A percentile compares a stretch with the other conserved stretches of the same genome.
phyloP scores from a whole-genome alignment of 2,329 filamentous ascomycete genomes.

The Phoma herbarum region DNA sequence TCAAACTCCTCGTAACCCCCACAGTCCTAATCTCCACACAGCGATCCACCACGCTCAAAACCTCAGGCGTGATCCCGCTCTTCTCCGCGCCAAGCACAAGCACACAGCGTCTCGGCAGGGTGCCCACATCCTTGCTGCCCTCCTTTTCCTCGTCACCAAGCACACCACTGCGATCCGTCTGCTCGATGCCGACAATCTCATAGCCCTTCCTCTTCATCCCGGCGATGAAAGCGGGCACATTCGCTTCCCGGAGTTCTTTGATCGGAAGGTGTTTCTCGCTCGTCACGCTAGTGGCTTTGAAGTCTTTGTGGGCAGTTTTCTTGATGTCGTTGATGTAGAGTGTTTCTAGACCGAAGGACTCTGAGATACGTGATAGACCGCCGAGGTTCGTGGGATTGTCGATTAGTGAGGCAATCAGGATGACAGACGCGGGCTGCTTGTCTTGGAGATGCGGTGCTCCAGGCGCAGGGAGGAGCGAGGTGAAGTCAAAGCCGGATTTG shows the following conservation, averaged over 20 bases:
- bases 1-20: conserved; percentile 63
- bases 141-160: conserved; percentile 46
- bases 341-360: conserved; percentile 60
- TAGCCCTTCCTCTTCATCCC: conserved; percentile 58
- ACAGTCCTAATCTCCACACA: conserved; percentile 63
- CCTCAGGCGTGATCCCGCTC: conserved; percentile 59
- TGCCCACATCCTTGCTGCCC: conserved; percentile 33
- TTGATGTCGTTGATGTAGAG: conserved; percentile 56
- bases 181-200: conserved; percentile 62
- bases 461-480: conserved; percentile 34
- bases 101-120: conserved; percentile 51
- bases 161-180: conserved; percentile 60
- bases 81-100: conserved; percentile 62
- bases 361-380: conserved; percentile 59
- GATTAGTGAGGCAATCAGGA: conserved; percentile 61
- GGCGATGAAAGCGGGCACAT: conserved; percentile 51
- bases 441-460: conserved; percentile 31
- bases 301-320: conserved; percentile 57
- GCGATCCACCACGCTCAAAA: conserved; percentile 60
- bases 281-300: conserved; percentile 59
- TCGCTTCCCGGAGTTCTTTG: conserved; percentile 43
- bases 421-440: conserved; percentile 47
- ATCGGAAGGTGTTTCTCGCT: conserved; percentile 61
- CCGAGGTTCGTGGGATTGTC: conserved; percentile 61
- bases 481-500: conserved; percentile 58